A percentile compares a stretch with the other conserved stretches of the same genome.
phyloP scores from a whole-genome alignment of 441 rosid species.

The Euphorbia celastroides region DNA sequence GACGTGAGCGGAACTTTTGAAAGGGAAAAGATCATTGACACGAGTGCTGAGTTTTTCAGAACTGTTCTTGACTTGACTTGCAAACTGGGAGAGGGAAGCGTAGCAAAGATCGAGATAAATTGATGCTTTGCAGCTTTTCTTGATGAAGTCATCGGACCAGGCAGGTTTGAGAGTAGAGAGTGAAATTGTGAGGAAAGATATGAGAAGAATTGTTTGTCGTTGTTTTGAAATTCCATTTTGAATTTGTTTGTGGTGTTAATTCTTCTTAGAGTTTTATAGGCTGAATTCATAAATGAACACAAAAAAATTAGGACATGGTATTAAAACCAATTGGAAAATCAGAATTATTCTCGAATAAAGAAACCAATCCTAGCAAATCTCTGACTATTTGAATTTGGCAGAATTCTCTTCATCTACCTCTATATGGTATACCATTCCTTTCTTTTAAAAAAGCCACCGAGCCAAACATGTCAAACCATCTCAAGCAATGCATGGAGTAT shows the following conservation, averaged over 20 bases:
- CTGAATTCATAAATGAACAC: no score
- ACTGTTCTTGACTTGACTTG: slow-evolving; percentile 39
- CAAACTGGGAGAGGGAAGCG: slow-evolving; percentile 51
- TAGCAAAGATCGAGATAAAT: slow-evolving; percentile 75
- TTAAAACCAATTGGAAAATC: no score
- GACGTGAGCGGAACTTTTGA: slow-evolving; percentile 43
- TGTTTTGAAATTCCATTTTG: background rate
- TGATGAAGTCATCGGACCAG: slow-evolving; percentile 55
- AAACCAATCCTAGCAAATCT: no score
- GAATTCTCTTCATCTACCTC: no score
- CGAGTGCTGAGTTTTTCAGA: slow-evolving; percentile 54
- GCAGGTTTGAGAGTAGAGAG: slow-evolving; percentile 21
- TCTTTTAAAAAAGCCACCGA: no score
- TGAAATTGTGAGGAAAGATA: slow-evolving; percentile 23
- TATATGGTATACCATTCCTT: no score
- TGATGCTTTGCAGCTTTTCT: slow-evolving; percentile 58
- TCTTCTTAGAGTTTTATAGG: background rate
- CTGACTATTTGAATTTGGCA: no score
- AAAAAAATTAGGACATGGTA: no score
- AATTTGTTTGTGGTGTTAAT: background rate
- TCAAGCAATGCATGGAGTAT: no score
- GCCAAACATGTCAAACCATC: no score
- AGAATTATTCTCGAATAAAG: no score
- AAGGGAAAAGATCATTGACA: slow-evolving; percentile 57
- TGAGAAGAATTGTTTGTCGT: background rate